These are phyloP conservation scores for Lentithecium fluviatile DNA, from an alignment of 495 filamentous ascomycete species.

Conservation along the genomic window DNA sequence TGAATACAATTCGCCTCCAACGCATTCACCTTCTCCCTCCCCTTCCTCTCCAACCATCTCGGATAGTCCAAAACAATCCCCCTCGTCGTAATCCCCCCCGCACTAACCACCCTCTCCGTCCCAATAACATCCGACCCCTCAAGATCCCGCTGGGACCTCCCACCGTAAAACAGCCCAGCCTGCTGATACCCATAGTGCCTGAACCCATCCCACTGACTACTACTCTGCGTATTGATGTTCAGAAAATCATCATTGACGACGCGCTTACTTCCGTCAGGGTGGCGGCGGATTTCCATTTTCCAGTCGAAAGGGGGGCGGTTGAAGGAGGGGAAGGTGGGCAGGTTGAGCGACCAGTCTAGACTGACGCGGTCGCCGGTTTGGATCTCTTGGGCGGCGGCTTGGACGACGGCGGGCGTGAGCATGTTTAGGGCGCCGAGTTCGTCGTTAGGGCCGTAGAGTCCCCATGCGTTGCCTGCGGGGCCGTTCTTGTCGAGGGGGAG, in stretches of 20 bases:
- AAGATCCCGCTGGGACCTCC: conserved; percentile 56
- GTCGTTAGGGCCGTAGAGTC: conserved; percentile 48
- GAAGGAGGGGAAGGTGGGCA: conserved; percentile 24
- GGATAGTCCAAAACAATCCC: conserved; percentile 50
- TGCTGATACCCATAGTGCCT: conserved; percentile 49
- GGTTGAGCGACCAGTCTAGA: conserved; percentile 49
- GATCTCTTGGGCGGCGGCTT: conserved; percentile 53
- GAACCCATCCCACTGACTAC: conserved; percentile 59
- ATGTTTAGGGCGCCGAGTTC: conserved; percentile 54
- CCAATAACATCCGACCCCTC: conserved; percentile 41
- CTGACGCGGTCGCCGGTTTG: conserved; percentile 52
- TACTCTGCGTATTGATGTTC: conserved; percentile 59
- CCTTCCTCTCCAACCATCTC: conserved; percentile 22
- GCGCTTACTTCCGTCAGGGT: conserved; percentile 18
- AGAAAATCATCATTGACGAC: conserved; percentile 47
- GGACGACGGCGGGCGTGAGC: conserved; percentile 50
- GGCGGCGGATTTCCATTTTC: conserved; percentile 29
- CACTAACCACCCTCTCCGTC: conserved; percentile 15
- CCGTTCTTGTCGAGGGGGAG: conserved; percentile 49
- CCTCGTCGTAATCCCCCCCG: conserved; percentile 47
- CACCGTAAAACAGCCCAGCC: conserved; percentile 59
- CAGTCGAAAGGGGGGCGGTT: conserved; percentile 20
- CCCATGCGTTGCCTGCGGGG: conserved; percentile 54
- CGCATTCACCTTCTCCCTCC: conserved; percentile 12
- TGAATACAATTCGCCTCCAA: conserved; percentile 6